phyloP scores from a whole-genome alignment of 768 basidiomycete species.

The Boletellus emodensis region DNA sequence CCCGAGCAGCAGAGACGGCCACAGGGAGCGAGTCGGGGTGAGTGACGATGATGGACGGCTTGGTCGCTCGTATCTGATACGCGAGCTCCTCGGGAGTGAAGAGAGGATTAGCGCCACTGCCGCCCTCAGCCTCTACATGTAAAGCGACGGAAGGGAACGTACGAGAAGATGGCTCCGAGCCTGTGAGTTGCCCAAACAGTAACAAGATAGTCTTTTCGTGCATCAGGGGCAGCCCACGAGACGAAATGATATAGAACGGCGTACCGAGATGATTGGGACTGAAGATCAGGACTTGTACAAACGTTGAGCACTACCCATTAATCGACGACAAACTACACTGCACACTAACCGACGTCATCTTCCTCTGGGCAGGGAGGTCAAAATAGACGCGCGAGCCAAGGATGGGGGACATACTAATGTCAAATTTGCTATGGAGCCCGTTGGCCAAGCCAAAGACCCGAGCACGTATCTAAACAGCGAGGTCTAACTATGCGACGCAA shows the following conservation, averaged over 20 bases:
- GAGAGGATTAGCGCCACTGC: constrained; percentile 58
- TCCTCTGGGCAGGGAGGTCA: constrained; percentile 27
- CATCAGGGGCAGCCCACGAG: neutral
- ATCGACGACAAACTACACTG: neutral
- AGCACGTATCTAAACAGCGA: constrained; percentile 27
- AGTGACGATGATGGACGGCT: constrained; percentile 45
- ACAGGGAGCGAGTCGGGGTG: constrained; percentile 43
- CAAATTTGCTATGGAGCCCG: constrained; percentile 31
- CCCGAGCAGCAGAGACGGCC: constrained; percentile 43
- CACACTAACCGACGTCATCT: constrained; percentile 37
- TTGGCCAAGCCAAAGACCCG: constrained; percentile 39
- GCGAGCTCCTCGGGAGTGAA: constrained; percentile 56
- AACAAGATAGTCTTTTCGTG: constrained; percentile 46
- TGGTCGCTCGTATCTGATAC: constrained; percentile 50
- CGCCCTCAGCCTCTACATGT: neutral
- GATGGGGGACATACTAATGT: constrained; percentile 28
- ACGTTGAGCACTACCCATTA: constrained; percentile 4
- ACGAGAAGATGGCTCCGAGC: constrained; percentile 57
- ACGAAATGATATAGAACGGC: constrained; percentile 8
- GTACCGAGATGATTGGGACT: constrained; percentile 65
- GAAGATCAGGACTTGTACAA: constrained; percentile 51
- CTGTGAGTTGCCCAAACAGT: constrained; percentile 54
- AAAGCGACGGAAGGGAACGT: constrained; percentile 22
- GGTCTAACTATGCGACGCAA: neutral
- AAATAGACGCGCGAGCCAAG: neutral